Evolutionary conservation across 1,139 yeast genomes (phyloP).

Genomic region (Saccharomyces pastorianus): DNA sequence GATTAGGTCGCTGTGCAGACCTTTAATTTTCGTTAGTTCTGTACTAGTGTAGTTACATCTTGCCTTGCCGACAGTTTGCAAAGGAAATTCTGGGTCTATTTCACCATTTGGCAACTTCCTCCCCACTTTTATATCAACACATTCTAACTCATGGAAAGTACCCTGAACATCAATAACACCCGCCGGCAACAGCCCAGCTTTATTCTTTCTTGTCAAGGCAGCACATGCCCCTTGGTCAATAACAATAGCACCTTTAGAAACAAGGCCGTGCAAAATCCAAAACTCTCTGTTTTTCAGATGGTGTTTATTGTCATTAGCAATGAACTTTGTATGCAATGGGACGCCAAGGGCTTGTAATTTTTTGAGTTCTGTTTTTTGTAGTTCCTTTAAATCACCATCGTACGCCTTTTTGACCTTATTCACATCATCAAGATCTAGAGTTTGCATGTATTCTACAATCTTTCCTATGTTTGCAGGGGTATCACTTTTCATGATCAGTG

Average conservation of each 20-base stretch:
- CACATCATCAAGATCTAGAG: constrained; percentile 27
- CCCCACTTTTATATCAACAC: constrained; percentile 42
- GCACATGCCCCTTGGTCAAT: constrained; percentile 81
- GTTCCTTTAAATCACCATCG: constrained; percentile 34
- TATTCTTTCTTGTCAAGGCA: constrained; percentile 75
- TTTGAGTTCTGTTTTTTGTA: constrained; percentile 31
- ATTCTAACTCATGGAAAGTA: too few species aligned
- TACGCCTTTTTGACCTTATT: constrained; percentile 11
- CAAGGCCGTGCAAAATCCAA: constrained; percentile 89
- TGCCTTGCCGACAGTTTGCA: constrained; percentile 70
- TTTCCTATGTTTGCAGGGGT: constrained; percentile 66
- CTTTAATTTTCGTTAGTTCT: constrained; percentile 74
- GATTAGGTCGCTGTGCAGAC: constrained; percentile 69
- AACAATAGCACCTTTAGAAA: constrained; percentile 66
- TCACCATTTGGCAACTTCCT: constrained; percentile 34
- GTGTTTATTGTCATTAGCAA: constrained; percentile 54
- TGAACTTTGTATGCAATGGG: constrained; percentile 83
- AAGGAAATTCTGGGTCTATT: constrained; percentile 37
- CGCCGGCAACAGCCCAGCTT: constrained; percentile 90
- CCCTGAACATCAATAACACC: constrained; percentile 61
- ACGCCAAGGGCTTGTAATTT: constrained; percentile 34
- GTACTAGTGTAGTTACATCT: constrained; percentile 78
- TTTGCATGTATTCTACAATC: constrained; percentile 66
- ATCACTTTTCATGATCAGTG: constrained; percentile 79
- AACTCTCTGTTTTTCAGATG: constrained; percentile 75